These are phyloP conservation scores for Penstemon eatonii DNA, from an alignment of 257 asterid genomes.

Conservation along the genomic window DNA sequence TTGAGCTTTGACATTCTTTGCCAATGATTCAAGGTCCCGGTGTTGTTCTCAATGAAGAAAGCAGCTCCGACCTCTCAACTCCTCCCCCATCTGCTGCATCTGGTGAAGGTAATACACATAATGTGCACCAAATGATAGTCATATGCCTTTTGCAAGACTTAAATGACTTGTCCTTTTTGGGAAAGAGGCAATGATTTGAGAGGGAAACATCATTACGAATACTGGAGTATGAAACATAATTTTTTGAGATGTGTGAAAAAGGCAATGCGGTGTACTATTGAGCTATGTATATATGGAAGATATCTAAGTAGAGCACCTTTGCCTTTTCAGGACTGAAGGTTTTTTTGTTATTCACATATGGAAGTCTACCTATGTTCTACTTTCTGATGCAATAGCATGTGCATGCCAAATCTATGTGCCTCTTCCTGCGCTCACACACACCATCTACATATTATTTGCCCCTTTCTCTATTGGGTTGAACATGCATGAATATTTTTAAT, in stretches of 20 bases:
- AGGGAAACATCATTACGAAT: neutral
- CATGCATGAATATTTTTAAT: neutral
- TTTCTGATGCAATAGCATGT: neutral
- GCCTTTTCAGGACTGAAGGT: neutral
- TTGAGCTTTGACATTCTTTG: constrained; percentile 31
- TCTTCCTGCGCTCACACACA: neutral
- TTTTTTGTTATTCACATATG: constrained; percentile 6
- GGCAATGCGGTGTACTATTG: too few relatives aligned
- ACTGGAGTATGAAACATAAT: neutral
- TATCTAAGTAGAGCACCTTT: neutral
- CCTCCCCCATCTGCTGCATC: constrained; percentile 35
- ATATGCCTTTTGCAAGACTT: constrained; percentile 1
- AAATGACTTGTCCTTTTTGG: neutral
- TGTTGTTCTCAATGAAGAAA: constrained; percentile 42
- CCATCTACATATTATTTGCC: neutral
- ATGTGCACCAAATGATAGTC: neutral
- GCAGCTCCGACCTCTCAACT: constrained; percentile 32
- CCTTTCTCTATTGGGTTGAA: neutral
- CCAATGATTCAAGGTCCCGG: constrained; percentile 44
- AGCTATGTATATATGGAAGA: neutral
- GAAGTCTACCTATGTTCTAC: neutral
- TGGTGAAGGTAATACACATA: constrained; percentile 44
- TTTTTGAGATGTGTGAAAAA: neutral
- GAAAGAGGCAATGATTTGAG: neutral
- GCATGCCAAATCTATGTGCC: neutral